Evolutionary conservation across 1,284 basidiomycete species (phyloP).

Genomic region (Rhizoctonia solani): DNA sequence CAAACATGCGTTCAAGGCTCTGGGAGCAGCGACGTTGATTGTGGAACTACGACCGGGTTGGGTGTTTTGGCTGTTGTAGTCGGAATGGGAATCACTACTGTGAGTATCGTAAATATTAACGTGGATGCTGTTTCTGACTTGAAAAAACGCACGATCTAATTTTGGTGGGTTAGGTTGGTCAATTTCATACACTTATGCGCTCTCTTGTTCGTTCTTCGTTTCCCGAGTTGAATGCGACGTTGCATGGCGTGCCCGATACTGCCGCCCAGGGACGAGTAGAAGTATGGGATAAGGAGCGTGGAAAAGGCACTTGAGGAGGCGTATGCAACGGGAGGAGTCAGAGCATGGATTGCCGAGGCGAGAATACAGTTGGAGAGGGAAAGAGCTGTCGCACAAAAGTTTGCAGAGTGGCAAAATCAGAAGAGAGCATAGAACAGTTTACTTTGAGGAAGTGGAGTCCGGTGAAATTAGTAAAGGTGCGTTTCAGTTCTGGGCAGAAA

Average conservation of each 20-base stretch:
- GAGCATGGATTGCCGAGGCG: constrained; percentile 9
- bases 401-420: not conserved
- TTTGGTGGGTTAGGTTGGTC: no score
- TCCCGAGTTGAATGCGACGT: not conserved
- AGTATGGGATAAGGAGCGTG: constrained; percentile 10
- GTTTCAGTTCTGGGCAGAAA: no score
- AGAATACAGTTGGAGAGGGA: constrained; percentile 19
- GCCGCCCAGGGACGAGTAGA: not conserved
- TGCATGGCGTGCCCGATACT: constrained; percentile 15
- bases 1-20: constrained; percentile 13
- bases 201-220: constrained; percentile 8
- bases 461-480: no score
- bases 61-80: not conserved
- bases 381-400: constrained; percentile 7
- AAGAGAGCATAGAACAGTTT: no score
- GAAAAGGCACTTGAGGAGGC: constrained; percentile 18
- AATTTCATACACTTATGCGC: constrained; percentile 20
- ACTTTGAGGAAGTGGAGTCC: no score
- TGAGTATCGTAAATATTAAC: not conserved
- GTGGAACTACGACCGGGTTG: constrained; percentile 2
- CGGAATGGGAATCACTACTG: constrained; percentile 19
- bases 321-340: not conserved
- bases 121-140: no score
- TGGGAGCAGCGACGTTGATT: constrained; percentile 1
- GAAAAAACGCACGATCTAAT: no score